Base-by-base conservation (phyloP, 306 rosid genomes). In the Argentina anserina region DNA sequence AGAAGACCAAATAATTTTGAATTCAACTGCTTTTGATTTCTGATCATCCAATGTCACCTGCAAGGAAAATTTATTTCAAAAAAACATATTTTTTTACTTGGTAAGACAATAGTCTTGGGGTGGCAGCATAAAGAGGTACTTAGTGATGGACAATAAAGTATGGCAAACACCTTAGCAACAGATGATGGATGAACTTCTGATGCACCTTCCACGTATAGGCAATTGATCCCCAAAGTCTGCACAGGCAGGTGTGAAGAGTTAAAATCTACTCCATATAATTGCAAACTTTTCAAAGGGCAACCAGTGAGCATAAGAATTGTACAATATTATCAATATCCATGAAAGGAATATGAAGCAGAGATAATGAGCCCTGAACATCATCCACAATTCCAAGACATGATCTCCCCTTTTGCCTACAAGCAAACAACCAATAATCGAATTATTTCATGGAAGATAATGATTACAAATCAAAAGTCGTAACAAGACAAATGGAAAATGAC, bases 381-480 rank as follows among this genome's bases (percentile, higher is more conserved):
- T 94, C 89, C 60, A 94, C 68, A 84, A 94, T 77, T 76, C 90
- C 99, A 75, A 91, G 88, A 87, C 89, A 90, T 71, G 99, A 91
- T 79, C 73, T 86, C 59, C 99, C 99, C 11, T 77, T 79, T 74
- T 86, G 84, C 88, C 99, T 94, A 80, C 84, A 91, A 8, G 65
- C 40, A 81, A 82, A 62, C 49, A 66, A 21, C 64, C 52, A 72
- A 67, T 58, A 40, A 55, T 47, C 69, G 42, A 68, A 67, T 60
- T 72, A 21, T 13, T 20, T 73, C 21, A 56, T 12, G 23, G 56
- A 59, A 50, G 42, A 7, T 9, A 65, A 20, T 21, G 1, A 9
- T 3, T 53, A 47, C 13, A 14, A 43, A 25, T 28, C 41, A 50
- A 15, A 14, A 8, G 47, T 21, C n/a, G 25, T 79, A 73, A 53